phyloP scores from a whole-genome alignment of 148 eudicot species.

The Persicaria tinctoria region DNA sequence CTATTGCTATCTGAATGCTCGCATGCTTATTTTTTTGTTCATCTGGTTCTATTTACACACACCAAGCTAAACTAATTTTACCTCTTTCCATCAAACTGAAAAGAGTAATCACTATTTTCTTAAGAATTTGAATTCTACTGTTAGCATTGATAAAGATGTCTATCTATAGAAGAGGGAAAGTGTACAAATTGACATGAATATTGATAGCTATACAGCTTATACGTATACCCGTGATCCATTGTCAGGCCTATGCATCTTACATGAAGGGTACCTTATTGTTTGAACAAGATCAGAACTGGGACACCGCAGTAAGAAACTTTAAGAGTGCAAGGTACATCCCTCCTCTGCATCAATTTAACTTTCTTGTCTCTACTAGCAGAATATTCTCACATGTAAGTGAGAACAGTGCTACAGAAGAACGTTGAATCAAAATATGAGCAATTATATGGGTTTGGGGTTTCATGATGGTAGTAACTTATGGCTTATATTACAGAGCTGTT shows the following conservation, averaged over 20 bases:
- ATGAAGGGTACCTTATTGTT: constrained; percentile 84
- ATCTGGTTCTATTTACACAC: background rate
- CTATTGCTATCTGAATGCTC: background rate
- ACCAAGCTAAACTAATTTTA: background rate
- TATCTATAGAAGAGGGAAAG: background rate
- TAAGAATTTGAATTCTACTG: background rate
- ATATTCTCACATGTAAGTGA: background rate
- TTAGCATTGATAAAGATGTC: background rate
- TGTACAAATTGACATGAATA: background rate
- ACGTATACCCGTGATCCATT: background rate
- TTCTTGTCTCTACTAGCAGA: background rate
- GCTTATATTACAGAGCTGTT: constrained; percentile 54
- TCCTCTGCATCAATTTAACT: background rate
- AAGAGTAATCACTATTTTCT: background rate
- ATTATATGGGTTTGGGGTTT: background rate
- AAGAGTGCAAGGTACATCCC: constrained; percentile 79
- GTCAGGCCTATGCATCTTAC: constrained; percentile 90
- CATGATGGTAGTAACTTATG: background rate
- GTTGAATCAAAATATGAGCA: background rate
- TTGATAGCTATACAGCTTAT: background rate
- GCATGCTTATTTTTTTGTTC: background rate
- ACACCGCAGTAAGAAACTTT: constrained; percentile 72
- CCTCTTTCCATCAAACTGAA: background rate
- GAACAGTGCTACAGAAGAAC: background rate
- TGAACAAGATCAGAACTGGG: constrained; percentile 96